phyloP scores from a whole-genome alignment of 306 rosid genomes.

The Malus sieversii region DNA sequence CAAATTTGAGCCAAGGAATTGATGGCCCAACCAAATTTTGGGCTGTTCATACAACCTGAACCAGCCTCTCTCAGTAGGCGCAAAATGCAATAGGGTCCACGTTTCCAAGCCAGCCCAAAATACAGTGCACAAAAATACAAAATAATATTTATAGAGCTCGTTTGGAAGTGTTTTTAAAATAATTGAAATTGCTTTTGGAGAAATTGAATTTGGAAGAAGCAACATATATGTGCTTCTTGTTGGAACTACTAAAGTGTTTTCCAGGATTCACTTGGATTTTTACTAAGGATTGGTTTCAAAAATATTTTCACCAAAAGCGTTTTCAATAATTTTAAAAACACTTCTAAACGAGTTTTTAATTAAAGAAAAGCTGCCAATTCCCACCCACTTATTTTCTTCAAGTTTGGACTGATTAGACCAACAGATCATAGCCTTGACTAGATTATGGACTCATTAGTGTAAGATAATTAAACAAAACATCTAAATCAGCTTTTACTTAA shows the following conservation, averaged over 20 bases:
- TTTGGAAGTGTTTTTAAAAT: too few relatives aligned
- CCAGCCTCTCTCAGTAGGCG: conserved; percentile 14
- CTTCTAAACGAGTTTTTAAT: not conserved
- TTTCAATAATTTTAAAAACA: too few relatives aligned
- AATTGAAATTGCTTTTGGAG: too few relatives aligned
- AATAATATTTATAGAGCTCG: too few relatives aligned
- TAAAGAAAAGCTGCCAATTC: conserved; percentile 14
- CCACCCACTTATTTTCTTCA: conserved; percentile 16
- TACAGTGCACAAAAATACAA: not conserved
- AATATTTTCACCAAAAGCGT: too few relatives aligned
- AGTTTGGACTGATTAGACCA: conserved; percentile 34
- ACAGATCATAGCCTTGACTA: conserved; percentile 31
- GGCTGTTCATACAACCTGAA: not conserved
- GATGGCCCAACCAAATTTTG: not conserved
- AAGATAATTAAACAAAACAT: conserved; percentile 9
- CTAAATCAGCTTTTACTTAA: conserved; percentile 13
- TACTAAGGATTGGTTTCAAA: too few relatives aligned
- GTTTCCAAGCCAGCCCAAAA: not conserved
- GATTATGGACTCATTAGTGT: conserved; percentile 21
- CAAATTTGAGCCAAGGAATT: not conserved
- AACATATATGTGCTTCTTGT: too few relatives aligned
- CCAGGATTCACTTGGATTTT: too few relatives aligned
- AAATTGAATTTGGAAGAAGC: too few relatives aligned
- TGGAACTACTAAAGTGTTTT: too few relatives aligned
- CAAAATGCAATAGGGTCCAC: not conserved